Base-by-base conservation (phyloP, 371 early-diverging fungal species). In the Conidiobolus incongruus region DNA sequence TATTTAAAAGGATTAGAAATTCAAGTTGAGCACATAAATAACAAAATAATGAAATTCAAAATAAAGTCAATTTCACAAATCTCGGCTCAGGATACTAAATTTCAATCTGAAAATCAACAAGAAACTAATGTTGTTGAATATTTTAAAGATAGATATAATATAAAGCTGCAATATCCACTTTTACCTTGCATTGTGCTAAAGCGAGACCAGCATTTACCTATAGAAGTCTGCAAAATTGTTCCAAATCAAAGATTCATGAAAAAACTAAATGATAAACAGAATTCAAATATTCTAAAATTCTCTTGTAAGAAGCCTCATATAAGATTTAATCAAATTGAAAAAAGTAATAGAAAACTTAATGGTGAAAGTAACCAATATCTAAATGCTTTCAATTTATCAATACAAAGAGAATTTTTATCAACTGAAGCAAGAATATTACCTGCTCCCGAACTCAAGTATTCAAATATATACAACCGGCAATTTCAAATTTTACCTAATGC, bases 241-340 rank as follows among this genome's bases (percentile, higher is more conserved):
- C 65, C 68, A 34, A 85, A 82, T 33, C 89, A 87, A 60, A 70
- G 82, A 21, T 70, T 68, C 51, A 53, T 62, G 43, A 64, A 77
- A 50, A 82, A 83, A 54, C 57, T 86, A 16, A 75, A 79, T 50
- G 85, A 83, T 34, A 63, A 60, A 24, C 77, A 90, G 63, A 89
- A 89, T 0, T 75, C 84, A 0, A 83, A 86, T 41, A 88, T 91
- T 85, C 86, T 93, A 57, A 78, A 70, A 48, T 81, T 84, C 52
- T 79, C 87, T 0, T 77, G 82, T 50, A 74, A 76, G 47, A 65
- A 68, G 23, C 94, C 91, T 1, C 55, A 66, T 35, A 56, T 70
- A 43, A 70, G 78, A 29, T 60, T 64, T 35, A 60, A 68, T 37
- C 66, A 61, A 44, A 79, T 81, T 46, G 56, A 47, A 23, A 57